Evolutionary conservation across 345 rosid species (phyloP).

Genomic region (Mercurialis annua): DNA sequence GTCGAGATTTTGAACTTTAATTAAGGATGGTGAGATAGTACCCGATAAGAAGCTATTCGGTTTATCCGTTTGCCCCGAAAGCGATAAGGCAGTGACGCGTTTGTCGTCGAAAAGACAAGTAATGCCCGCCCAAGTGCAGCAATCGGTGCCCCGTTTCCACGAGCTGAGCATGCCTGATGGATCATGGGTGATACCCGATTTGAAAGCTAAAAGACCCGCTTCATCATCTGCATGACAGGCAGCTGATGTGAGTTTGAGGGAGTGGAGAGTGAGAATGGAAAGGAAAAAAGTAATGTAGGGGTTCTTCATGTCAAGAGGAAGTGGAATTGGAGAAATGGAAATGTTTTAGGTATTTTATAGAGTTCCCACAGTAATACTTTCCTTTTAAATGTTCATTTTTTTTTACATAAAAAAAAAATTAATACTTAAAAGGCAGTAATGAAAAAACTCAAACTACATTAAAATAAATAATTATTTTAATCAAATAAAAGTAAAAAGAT

Average conservation of each 20-base stretch:
- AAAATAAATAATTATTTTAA: no score
- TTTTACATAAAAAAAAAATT: no score
- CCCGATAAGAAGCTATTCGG: slow-evolving; percentile 51
- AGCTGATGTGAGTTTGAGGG: slow-evolving; percentile 28
- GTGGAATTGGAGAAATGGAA: background rate
- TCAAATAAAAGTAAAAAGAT: no score
- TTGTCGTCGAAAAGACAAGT: slow-evolving; percentile 30
- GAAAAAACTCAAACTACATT: no score
- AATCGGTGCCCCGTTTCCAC: slow-evolving; percentile 73
- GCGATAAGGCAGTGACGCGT: slow-evolving; percentile 45
- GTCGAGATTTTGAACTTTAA: slow-evolving; percentile 42
- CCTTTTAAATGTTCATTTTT: no score
- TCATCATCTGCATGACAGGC: slow-evolving; percentile 65
- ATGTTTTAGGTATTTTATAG: no score
- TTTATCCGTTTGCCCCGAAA: slow-evolving; percentile 33
- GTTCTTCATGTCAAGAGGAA: slow-evolving; percentile 12
- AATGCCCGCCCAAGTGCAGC: slow-evolving; percentile 59
- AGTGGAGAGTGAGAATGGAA: slow-evolving; percentile 16
- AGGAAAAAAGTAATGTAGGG: slow-evolving; percentile 15
- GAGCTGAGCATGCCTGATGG: slow-evolving; percentile 56
- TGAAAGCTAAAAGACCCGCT: slow-evolving; percentile 65
- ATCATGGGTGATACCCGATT: slow-evolving; percentile 63
- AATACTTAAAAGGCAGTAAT: no score
- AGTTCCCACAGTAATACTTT: no score
- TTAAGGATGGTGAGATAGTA: slow-evolving; percentile 53